phyloP scores from a whole-genome alignment of 306 rosid genomes.

The Medicago ruthenica region DNA sequence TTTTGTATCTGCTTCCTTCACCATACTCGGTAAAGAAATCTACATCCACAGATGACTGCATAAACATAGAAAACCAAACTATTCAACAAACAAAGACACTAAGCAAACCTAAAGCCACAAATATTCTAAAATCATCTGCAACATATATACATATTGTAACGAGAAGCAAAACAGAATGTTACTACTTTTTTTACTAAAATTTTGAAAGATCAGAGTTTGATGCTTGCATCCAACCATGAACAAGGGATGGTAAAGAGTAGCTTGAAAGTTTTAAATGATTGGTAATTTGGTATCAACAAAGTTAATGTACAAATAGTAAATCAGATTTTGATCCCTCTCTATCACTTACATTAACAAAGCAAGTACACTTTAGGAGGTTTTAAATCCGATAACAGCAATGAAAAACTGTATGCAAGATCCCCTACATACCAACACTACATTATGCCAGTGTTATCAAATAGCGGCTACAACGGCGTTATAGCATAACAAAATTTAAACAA shows the following conservation, averaged over 20 bases:
- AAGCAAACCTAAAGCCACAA: slow-evolving; percentile 14
- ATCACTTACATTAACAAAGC: background rate
- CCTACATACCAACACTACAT: slow-evolving; percentile 14
- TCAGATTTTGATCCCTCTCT: background rate
- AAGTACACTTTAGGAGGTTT: background rate
- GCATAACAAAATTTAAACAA: no score
- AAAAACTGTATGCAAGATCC: background rate
- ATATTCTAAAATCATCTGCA: slow-evolving; percentile 4
- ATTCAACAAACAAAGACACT: slow-evolving; percentile 37
- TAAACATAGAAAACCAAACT: slow-evolving; percentile 37
- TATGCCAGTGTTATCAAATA: background rate
- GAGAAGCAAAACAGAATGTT: slow-evolving; percentile 1
- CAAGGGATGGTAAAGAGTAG: background rate
- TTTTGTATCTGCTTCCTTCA: slow-evolving; percentile 94
- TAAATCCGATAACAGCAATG: background rate
- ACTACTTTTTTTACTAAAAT: background rate
- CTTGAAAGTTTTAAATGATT: background rate
- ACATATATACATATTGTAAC: slow-evolving; percentile 24
- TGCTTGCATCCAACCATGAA: slow-evolving; percentile 26
- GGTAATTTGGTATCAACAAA: background rate
- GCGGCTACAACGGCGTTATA: background rate
- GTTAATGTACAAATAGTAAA: background rate
- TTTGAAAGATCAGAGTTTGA: slow-evolving; percentile 1
- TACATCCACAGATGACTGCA: slow-evolving; percentile 87
- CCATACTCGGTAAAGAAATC: slow-evolving; percentile 99